phyloP scores from a whole-genome alignment of 208 protist species.

The Acanthamoeba polyphaga region DNA sequence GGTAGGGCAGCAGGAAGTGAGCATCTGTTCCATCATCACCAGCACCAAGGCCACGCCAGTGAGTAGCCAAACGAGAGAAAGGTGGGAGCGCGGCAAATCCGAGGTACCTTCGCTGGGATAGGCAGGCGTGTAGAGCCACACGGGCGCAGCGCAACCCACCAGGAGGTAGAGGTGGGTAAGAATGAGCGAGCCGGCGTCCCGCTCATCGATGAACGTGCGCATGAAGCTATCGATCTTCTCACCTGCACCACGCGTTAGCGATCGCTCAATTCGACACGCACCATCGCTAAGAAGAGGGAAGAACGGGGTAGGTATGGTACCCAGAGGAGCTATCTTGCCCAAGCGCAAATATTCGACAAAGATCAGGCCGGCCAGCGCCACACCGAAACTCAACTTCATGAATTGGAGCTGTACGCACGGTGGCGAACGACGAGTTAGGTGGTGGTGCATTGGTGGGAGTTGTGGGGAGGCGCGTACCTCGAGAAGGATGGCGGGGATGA shows the following conservation, averaged over 20 bases:
- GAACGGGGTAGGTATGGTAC: background rate
- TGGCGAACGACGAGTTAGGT: background rate
- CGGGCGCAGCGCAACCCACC: constrained; percentile 33
- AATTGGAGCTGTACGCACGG: background rate
- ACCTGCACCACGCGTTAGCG: background rate
- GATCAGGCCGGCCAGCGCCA: constrained; percentile 15
- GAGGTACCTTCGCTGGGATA: background rate
- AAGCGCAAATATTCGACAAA: constrained; percentile 13
- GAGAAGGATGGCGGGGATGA: constrained; percentile 22
- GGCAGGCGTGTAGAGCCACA: constrained; percentile 15
- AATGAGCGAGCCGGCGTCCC: constrained; percentile 25
- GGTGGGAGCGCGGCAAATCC: too few relatives aligned
- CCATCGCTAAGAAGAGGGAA: background rate
- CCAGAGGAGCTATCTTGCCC: background rate
- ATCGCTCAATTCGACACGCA: background rate
- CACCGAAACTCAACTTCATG: constrained; percentile 22
- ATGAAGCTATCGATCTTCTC: constrained; percentile 30
- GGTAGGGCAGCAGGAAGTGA: constrained; percentile 23
- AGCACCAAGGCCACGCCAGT: background rate
- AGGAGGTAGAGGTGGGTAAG: constrained; percentile 50
- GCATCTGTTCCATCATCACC: background rate
- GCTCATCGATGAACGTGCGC: constrained; percentile 7
- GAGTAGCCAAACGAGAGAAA: background rate
- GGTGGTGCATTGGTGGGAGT: background rate
- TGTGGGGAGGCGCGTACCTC: background rate